Conservation (phyloP, 805 yeast species). For the Jamesozyma rosinii region DNA sequence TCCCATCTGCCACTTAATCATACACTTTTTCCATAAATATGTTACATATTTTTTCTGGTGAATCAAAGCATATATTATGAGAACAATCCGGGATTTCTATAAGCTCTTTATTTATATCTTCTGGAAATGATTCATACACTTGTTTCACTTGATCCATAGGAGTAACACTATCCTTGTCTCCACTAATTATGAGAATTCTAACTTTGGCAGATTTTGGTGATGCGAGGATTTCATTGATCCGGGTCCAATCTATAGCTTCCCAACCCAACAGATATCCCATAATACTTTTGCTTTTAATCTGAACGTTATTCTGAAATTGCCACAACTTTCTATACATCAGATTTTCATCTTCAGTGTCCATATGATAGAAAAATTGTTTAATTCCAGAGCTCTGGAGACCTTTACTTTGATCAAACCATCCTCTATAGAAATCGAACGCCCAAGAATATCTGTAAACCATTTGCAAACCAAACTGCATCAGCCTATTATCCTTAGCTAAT, state of each 20-base stretch:
- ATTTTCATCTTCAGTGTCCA: slow-evolving; percentile 2
- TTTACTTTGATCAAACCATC: slow-evolving; percentile 23
- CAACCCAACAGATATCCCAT: slow-evolving; percentile 27
- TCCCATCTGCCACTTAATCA: background rate
- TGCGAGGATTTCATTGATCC: slow-evolving; percentile 1
- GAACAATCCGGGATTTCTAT: slow-evolving; percentile 16
- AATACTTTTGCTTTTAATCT: slow-evolving; percentile 22
- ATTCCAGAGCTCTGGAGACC: slow-evolving; percentile 29
- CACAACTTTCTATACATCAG: slow-evolving; percentile 19
- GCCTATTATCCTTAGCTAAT: slow-evolving; percentile 10
- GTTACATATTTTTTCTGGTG: slow-evolving; percentile 6
- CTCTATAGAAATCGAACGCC: slow-evolving; percentile 24
- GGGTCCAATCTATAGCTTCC: slow-evolving; percentile 22
- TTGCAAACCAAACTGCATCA: slow-evolving; percentile 11
- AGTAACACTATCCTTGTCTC: slow-evolving; percentile 21
- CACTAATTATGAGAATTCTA: slow-evolving; percentile 15
- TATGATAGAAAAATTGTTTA: slow-evolving; percentile 16
- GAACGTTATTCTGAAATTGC: slow-evolving; percentile 26
- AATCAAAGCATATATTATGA: slow-evolving; percentile 24
- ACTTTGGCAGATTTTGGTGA: background rate
- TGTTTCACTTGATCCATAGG: slow-evolving; percentile 10
- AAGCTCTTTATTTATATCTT: slow-evolving; percentile 4
- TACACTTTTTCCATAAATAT: background rate
- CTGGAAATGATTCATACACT: slow-evolving; percentile 8
- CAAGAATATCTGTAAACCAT: slow-evolving; percentile 16